phyloP scores from a whole-genome alignment of 2,329 filamentous ascomycete species.

The Cladosporium colombiae region DNA sequence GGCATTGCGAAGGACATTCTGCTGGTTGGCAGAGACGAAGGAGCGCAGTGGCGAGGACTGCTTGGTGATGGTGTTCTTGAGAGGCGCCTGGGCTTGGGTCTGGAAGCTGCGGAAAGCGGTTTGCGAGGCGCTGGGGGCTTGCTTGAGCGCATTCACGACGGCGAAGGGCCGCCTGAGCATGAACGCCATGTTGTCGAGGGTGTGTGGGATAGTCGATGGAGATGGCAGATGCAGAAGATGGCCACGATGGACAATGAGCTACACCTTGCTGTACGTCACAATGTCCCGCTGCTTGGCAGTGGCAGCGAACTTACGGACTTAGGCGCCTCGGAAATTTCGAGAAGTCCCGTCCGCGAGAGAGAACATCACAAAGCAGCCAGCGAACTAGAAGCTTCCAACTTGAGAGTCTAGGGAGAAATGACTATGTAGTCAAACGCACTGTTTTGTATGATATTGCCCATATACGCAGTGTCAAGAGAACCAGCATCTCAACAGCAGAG shows the following conservation, averaged over 20 bases:
- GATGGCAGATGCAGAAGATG: slow-evolving; percentile 4
- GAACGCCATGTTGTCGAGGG: slow-evolving; percentile 59
- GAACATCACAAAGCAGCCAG: slow-evolving; percentile 10
- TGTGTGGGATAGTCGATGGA: not conserved
- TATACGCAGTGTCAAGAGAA: not conserved
- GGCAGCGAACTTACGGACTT: slow-evolving; percentile 13
- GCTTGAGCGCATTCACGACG: slow-evolving; percentile 60
- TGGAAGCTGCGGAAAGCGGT: slow-evolving; percentile 62
- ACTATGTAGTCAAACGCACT: not conserved
- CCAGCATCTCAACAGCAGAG: not conserved
- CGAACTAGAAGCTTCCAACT: slow-evolving; percentile 15
- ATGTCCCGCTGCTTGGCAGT: slow-evolving; percentile 16
- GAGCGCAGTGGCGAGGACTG: slow-evolving; percentile 34
- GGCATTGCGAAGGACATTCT: slow-evolving; percentile 50
- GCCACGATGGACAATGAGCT: slow-evolving; percentile 7
- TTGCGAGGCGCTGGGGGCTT: slow-evolving; percentile 51
- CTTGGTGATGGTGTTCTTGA: slow-evolving; percentile 48
- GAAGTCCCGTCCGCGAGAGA: slow-evolving; percentile 8
- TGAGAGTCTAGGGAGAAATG: not conserved
- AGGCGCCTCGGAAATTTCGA: slow-evolving; percentile 17
- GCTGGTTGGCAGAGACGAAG: slow-evolving; percentile 28
- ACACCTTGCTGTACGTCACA: slow-evolving; percentile 17
- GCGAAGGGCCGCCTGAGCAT: slow-evolving; percentile 65
- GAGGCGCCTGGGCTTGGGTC: slow-evolving; percentile 48
- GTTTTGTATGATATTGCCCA: not conserved